Conservation (phyloP, 257 asterid species). For the Rubia yunnanensis region DNA sequence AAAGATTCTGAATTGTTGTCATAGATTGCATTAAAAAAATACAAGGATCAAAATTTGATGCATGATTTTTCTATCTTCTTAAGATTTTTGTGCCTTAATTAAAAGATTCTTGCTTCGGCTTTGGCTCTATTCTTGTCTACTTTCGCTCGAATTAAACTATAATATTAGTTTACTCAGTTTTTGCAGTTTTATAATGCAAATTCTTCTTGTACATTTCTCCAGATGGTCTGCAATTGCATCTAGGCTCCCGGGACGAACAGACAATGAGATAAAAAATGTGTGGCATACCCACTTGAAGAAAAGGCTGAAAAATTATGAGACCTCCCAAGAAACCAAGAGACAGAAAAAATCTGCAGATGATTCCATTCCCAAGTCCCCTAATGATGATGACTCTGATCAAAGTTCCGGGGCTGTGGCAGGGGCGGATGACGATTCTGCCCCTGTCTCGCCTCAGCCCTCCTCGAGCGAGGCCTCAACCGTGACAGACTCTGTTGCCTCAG, state of each 20-base stretch:
- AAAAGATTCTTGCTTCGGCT: conserved; percentile 10
- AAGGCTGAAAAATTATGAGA: conserved; percentile 26
- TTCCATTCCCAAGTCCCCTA: background rate
- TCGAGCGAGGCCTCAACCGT: conserved; percentile 59
- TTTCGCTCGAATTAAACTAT: conserved; percentile 1
- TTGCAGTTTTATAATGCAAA: conserved; percentile 10
- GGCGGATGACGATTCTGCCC: background rate
- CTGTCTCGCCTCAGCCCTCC: conserved; percentile 33
- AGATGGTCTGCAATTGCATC: conserved; percentile 95
- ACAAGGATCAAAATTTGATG: background rate
- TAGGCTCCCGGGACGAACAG: conserved; percentile 77
- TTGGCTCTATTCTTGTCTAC: conserved; percentile 14
- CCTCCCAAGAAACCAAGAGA: conserved; percentile 33
- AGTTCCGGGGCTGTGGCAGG: background rate
- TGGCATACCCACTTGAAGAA: conserved; percentile 91
- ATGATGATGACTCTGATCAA: background rate
- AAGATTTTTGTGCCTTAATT: conserved; percentile 19
- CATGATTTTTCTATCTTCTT: conserved; percentile 15
- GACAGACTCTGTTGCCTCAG: conserved; percentile 23
- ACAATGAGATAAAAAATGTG: conserved; percentile 81
- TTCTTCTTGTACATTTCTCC: conserved; percentile 12
- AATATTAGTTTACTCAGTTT: conserved; percentile 1
- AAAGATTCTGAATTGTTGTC: conserved; percentile 16
- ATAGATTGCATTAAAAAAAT: background rate
- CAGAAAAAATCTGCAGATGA: conserved; percentile 3